Percentiles rank a stretch among this genome's conserved stretches.
Conservation (phyloP, 1,284 basidiomycete species). For the Ceratobasidium sp. region DNA sequence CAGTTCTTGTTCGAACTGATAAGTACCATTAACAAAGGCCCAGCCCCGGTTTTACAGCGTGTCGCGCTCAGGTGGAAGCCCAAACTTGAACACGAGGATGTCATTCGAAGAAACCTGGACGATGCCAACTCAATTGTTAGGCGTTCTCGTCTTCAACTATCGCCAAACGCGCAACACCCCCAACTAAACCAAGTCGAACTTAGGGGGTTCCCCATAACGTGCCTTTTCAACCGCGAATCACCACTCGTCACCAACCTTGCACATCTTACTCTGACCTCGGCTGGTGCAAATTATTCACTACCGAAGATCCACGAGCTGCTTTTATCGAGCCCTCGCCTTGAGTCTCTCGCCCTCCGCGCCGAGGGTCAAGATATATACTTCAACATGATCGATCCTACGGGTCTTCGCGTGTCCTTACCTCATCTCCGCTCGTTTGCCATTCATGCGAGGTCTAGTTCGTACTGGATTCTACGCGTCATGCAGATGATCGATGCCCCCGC, state of each 20-base stretch:
- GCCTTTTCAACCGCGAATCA: constrained; percentile 1
- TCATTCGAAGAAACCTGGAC: no score
- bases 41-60: neutral
- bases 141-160: neutral
- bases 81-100: neutral
- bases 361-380: no score
- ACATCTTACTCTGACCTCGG: neutral
- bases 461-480: no score
- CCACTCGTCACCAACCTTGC: neutral
- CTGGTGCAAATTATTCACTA: no score
- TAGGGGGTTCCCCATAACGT: neutral
- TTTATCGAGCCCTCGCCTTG: no score
- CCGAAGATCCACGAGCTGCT: no score
- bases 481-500: no score
- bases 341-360: no score
- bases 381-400: no score
- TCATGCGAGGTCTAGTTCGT: no score
- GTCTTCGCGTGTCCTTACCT: no score
- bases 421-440: no score
- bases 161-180: neutral
- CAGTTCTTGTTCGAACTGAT: constrained; percentile 4
- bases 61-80: constrained; percentile 8
- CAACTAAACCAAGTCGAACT: constrained; percentile 4
- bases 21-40: neutral
- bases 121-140: neutral